These are phyloP conservation scores for Aspergillus brasiliensis DNA, from an alignment of 2,329 filamentous ascomycete species.

Conservation along the genomic window DNA sequence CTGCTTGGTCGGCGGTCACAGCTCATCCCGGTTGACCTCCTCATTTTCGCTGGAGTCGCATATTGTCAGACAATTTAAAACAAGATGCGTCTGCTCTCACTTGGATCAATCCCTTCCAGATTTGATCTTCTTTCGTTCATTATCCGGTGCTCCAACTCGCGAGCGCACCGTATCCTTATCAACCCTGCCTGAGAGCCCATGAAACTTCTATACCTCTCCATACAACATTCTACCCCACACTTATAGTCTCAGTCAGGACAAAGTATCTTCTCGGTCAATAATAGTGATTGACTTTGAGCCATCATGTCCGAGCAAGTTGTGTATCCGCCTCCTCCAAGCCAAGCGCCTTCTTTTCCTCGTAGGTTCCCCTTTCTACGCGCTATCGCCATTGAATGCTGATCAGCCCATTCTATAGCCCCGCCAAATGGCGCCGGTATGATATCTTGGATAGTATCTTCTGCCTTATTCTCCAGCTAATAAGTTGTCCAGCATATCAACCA, in stretches of 20 bases:
- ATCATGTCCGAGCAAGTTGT: conserved; percentile 13
- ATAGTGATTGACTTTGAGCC: too few species aligned
- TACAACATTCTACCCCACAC: too few species aligned
- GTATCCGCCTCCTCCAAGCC: conserved; percentile 31
- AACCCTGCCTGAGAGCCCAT: too few species aligned
- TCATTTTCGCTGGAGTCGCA: not conserved
- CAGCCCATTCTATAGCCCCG: conserved; percentile 4
- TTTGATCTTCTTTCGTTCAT: too few species aligned
- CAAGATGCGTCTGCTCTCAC: too few species aligned
- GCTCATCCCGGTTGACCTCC: not conserved
- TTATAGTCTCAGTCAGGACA: too few species aligned
- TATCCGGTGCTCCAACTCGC: too few species aligned
- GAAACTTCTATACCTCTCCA: too few species aligned
- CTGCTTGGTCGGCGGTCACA: not conserved
- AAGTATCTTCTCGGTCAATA: too few species aligned
- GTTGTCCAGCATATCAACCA: conserved; percentile 11
- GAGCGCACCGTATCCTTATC: too few species aligned
- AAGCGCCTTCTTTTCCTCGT: conserved; percentile 23
- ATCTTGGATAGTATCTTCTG: not conserved
- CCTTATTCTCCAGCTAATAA: conserved; percentile 1
- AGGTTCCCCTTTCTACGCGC: not conserved
- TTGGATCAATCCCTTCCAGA: too few species aligned
- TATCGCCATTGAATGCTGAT: not conserved
- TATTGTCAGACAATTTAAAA: too few species aligned
- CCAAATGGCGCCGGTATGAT: conserved; percentile 16